Conservation (phyloP, 768 basidiomycete species). For the Auriscalpium microsporum region DNA sequence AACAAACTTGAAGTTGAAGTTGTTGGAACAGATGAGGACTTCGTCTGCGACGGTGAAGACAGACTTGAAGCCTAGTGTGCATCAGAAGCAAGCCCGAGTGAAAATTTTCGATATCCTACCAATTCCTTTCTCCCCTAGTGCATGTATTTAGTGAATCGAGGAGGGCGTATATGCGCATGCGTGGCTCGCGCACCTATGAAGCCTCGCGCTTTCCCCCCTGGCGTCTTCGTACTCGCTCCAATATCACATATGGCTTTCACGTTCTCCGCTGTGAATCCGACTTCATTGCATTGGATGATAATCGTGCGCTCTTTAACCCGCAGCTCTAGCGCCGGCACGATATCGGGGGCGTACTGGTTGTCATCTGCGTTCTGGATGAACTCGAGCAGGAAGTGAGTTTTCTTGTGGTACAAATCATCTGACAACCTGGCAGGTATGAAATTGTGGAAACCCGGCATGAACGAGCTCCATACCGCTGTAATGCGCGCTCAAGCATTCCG, state of each 20-base stretch:
- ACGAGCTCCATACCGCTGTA: conserved; percentile 6
- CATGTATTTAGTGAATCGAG: neutral
- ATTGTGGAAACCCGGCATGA: no score
- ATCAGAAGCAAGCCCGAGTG: neutral
- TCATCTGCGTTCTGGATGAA: conserved; percentile 25
- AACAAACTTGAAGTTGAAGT: conserved; percentile 18
- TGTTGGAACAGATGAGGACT: conserved; percentile 16
- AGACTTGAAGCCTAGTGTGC: conserved; percentile 19
- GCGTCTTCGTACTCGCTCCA: conserved; percentile 18
- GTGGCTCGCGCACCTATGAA: conserved; percentile 8
- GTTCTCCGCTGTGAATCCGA: conserved; percentile 15
- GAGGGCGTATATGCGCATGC: no score
- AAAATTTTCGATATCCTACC: conserved; percentile 8
- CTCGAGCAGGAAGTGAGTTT: conserved; percentile 21
- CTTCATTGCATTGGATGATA: conserved; percentile 18
- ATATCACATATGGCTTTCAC: conserved; percentile 11
- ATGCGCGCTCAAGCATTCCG: conserved; percentile 11
- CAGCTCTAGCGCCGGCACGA: conserved; percentile 11
- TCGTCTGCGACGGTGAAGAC: conserved; percentile 21
- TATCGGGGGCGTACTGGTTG: conserved; percentile 10
- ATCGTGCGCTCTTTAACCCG: conserved; percentile 7
- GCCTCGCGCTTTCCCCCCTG: conserved; percentile 5
- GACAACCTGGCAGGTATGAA: conserved; percentile 9
- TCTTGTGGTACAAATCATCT: conserved; percentile 20
- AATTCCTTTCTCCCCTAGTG: conserved; percentile 22